phyloP scores from a whole-genome alignment of 169 alveolate species.

The Plasmodium gallinaceum region DNA sequence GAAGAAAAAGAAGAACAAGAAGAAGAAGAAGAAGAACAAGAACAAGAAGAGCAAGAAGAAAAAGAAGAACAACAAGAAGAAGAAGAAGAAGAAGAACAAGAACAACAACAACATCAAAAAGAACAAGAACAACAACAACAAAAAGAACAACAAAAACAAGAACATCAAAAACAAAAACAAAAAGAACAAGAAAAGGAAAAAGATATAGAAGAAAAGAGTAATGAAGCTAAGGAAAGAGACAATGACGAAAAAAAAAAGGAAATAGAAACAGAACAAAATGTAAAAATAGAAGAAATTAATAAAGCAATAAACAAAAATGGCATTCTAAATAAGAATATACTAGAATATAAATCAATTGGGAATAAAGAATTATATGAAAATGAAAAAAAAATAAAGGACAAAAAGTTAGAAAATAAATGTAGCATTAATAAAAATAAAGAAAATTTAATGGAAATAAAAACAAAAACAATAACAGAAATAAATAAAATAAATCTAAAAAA shows the following conservation, averaged over 20 bases:
- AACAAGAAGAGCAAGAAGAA: background rate
- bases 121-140: too few relatives aligned
- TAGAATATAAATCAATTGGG: background rate
- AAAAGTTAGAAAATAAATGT: background rate
- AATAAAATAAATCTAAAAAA: slow-evolving; percentile 4
- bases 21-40: background rate
- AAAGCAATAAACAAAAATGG: too few relatives aligned
- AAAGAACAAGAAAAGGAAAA: too few relatives aligned
- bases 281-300: too few relatives aligned
- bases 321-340: too few relatives aligned
- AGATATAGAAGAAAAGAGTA: too few relatives aligned
- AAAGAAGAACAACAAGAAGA: background rate
- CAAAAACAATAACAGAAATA: background rate
- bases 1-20: background rate
- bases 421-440: background rate
- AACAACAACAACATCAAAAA: background rate
- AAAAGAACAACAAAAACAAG: too few relatives aligned
- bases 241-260: too few relatives aligned
- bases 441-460: slow-evolving; percentile 6
- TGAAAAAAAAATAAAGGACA: background rate
- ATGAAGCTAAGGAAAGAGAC: too few relatives aligned
- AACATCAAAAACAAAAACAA: too few relatives aligned
- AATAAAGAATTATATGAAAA: background rate
- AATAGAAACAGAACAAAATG: too few relatives aligned
- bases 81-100: background rate